Evolutionary conservation across 2,329 filamentous ascomycete species (phyloP).

Genomic region (Blastomyces parvus): DNA sequence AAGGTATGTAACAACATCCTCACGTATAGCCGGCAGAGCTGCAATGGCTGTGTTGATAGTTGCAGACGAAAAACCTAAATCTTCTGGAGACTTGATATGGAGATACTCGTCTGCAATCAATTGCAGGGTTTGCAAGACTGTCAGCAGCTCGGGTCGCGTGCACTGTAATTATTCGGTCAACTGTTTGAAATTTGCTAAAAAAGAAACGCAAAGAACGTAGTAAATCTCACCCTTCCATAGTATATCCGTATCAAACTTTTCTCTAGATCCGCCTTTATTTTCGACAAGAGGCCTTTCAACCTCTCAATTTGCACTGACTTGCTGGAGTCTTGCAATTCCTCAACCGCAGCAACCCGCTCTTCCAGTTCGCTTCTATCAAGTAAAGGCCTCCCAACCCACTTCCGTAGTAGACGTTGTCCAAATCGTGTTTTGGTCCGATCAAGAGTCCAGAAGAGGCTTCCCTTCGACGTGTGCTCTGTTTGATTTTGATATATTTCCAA

Average conservation of each 20-base stretch:
- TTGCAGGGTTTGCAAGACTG: conserved; percentile 76
- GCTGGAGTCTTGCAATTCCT: conserved; percentile 66
- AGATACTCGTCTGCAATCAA: conserved; percentile 68
- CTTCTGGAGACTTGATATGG: conserved; percentile 52
- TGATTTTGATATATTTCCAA: conserved; percentile 93
- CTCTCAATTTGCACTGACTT: conserved; percentile 61
- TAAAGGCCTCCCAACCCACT: conserved; percentile 88
- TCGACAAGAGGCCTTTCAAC: conserved; percentile 60
- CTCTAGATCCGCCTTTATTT: conserved; percentile 73
- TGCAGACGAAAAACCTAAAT: conserved; percentile 62
- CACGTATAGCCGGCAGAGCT: conserved; percentile 64
- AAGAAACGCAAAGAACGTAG: not conserved
- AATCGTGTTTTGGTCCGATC: conserved; percentile 87
- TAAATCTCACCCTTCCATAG: conserved; percentile 61
- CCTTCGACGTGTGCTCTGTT: conserved; percentile 74
- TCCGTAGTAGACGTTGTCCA: conserved; percentile 75
- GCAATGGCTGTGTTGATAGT: conserved; percentile 63
- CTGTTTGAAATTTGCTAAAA: not conserved
- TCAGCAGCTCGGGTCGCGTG: conserved; percentile 75
- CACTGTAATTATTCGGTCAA: conserved; percentile 42
- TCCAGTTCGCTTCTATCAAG: conserved; percentile 66
- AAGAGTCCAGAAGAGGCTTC: conserved; percentile 90
- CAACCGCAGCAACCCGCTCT: conserved; percentile 71
- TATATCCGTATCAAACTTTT: conserved; percentile 91
- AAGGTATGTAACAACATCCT: conserved; percentile 63